Evolutionary conservation across 345 rosid genomes (phyloP), one percentile per base, ranked within the genome.

Genomic region (Eutrema japonicum): DNA sequence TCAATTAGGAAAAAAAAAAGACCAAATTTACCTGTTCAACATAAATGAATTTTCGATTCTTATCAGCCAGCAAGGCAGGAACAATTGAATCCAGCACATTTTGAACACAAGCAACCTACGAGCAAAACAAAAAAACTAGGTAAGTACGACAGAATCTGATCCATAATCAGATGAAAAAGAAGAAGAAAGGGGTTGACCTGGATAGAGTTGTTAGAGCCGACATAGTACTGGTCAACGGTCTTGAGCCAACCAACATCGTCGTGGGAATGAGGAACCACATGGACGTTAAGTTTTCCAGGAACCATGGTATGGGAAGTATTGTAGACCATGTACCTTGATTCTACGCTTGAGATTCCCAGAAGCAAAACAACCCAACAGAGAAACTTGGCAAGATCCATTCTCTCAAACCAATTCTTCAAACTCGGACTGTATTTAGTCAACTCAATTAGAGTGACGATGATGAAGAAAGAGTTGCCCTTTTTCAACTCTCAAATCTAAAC

Each of bases 181-280:
- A 60, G 6, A 43, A 22, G 29, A 12, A 12, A 46, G 71, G 57
- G 37, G 49, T 49, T 65, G 59, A 92, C 99, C 96, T 92, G 99
- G 72, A 95, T 95, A 33, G 97, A 95, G 79, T 92, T 95, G 78
- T 95, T 95, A 66, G 96, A 90, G 83, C 99, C 99, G 48, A 92
- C 92, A 81, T 95, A 95, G 84, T 95, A 95, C 84, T 95, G 99
- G 70, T 92, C 99, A 80, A 95, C 87, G 3, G 99, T 95, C 87
- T 92, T 95, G 59, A 95, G 76, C 97, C 99, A 92, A 61, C 99
- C 99, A 67, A 95, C 99, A 53, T 95, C 99, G 50, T 88, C 99
- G 75, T 95, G 99, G 10, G 96, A 76, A 70, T 95, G 99, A 78
- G 96, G 83, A 70, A 95, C 99, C 77, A 95, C 74, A 78, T 95